Base-by-base conservation (phyloP, 352 stramenopile species). In the Phytophthora macrochlamydospora region DNA sequence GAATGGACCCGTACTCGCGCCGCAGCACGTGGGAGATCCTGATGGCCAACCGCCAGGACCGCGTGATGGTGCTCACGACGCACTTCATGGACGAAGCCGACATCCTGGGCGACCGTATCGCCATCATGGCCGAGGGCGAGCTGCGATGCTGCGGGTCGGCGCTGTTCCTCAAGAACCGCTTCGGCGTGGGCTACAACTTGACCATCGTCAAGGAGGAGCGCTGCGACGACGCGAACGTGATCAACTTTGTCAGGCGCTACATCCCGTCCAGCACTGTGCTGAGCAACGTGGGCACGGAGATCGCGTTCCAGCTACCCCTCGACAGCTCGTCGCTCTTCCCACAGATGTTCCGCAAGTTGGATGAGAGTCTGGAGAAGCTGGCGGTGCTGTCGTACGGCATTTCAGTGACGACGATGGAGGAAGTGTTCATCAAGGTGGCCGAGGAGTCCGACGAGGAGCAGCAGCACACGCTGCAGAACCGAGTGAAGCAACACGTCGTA, bases 11-110 rank as follows among this genome's bases (percentile, higher is more conserved):
- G 14, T 98, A 97, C 71, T 89, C 69, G 54, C 79, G 96, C 44
- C 79, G 96, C 24, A 98, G 98, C 60, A 85, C 98, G 67, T 98
- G 92, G 92, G 67, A 94, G 33, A 72, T 97, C 11, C 65, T 90
- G 6, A 62, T 82, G 45, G 69, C 74, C 62, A 81, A 77, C 48
- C 65, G 79, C 29, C 53, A 82, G 59, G 71, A 81, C 51, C 73
- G 79, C 12, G 68, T 93, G 40, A 90, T 97, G 45, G 73, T 98
- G 30, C 56, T 98, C 12, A 98, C 91, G 12, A 98, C 93, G 31
- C 95, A 99, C 61, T 98, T 98, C 64, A 98, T 98, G 94, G 93
- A 98, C 54, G 92, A 98, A 76, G 88, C 89, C 1, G 87, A 98
- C 56, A 76, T 93, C n/a, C 69, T 98, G 13, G 82, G 81, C 1